Conservation (phyloP, 2,329 filamentous ascomycete genomes). For the Aspergillus unguis region DNA sequence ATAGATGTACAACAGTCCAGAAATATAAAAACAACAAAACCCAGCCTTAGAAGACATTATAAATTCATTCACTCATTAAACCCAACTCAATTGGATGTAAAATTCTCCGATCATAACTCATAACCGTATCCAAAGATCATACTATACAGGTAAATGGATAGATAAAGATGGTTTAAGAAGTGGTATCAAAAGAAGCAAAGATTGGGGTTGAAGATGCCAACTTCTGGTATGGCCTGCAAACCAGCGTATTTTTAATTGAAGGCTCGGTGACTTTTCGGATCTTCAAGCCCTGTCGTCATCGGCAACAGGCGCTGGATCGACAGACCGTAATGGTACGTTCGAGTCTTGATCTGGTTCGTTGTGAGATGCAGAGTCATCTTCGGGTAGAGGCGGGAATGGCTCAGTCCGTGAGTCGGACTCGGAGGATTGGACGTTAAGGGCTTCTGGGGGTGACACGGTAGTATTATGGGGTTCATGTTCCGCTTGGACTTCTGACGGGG, state of each 20-base stretch:
- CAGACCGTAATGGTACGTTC: background rate
- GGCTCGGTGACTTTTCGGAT: background rate
- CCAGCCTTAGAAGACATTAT: no score
- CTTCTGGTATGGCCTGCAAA: constrained; percentile 12
- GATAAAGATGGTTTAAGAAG: background rate
- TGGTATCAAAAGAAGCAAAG: constrained; percentile 1
- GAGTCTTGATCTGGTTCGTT: constrained; percentile 1
- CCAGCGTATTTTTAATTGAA: background rate
- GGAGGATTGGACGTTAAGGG: constrained; percentile 15
- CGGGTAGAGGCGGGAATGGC: constrained; percentile 35
- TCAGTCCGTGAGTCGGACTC: constrained; percentile 26
- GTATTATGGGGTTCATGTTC: constrained; percentile 7
- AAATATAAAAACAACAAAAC: no score
- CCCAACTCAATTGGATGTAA: background rate
- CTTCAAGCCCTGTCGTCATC: background rate
- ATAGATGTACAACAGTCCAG: no score
- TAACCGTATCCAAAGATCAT: constrained; percentile 11
- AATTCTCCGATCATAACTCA: constrained; percentile 16
- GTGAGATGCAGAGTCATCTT: constrained; percentile 4
- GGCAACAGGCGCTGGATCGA: background rate
- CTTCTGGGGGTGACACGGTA: constrained; percentile 10
- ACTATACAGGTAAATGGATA: constrained; percentile 8
- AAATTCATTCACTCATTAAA: no score
- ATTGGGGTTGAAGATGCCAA: background rate
- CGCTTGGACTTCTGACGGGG: constrained; percentile 11